Evolutionary conservation across 306 rosid species (phyloP).

Genomic region (Hippophae tibetana): DNA sequence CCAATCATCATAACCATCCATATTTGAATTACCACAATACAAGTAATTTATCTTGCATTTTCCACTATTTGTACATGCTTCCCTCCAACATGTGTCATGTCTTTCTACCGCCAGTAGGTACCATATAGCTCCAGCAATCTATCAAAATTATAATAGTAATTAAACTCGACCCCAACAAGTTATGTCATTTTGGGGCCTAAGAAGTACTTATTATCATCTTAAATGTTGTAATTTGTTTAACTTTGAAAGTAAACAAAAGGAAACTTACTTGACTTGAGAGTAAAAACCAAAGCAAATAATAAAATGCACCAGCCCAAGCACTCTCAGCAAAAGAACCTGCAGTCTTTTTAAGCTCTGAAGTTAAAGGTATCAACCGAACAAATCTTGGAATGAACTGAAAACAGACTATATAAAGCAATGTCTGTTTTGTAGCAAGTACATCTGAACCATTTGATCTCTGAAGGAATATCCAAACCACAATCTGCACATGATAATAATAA

Average conservation of each 20-base stretch:
- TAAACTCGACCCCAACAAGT: background rate
- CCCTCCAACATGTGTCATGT: slow-evolving; percentile 62
- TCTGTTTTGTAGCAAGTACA: slow-evolving; percentile 61
- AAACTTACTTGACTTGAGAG: slow-evolving; percentile 75
- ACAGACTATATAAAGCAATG: slow-evolving; percentile 49
- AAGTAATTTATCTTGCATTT: slow-evolving; percentile 41
- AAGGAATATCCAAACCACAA: slow-evolving; percentile 54
- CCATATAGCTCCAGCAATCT: slow-evolving; percentile 87
- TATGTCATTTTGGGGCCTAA: background rate
- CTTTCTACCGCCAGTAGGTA: slow-evolving; percentile 80
- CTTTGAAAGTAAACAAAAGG: too few species aligned
- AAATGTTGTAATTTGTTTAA: background rate
- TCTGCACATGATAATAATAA: slow-evolving; percentile 29
- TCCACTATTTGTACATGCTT: slow-evolving; percentile 33
- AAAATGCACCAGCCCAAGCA: slow-evolving; percentile 77
- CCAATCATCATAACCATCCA: slow-evolving; percentile 44
- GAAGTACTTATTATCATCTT: background rate
- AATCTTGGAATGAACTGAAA: slow-evolving; percentile 74
- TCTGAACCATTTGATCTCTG: slow-evolving; percentile 32
- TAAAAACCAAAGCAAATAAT: slow-evolving; percentile 79
- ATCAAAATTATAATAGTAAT: slow-evolving; percentile 4
- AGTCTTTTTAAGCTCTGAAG: slow-evolving; percentile 75
- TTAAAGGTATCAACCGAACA: slow-evolving; percentile 61
- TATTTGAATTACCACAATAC: slow-evolving; percentile 45
- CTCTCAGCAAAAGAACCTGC: slow-evolving; percentile 83